phyloP scores from a whole-genome alignment of 805 yeast species.

The Wickerhamiella dianesei region DNA sequence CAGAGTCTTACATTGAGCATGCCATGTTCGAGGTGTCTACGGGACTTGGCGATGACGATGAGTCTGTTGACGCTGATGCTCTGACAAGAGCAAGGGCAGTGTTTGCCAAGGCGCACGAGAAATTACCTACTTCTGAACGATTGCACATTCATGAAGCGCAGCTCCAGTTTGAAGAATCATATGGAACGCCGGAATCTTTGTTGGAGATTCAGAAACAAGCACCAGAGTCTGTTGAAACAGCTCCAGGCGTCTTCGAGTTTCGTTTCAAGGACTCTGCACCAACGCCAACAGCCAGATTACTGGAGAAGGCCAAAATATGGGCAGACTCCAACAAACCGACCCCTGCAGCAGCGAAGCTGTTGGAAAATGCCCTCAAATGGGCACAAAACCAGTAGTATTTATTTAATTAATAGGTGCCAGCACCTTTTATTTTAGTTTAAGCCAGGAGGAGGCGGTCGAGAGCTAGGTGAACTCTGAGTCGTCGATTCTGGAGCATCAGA shows the following conservation, averaged over 20 bases:
- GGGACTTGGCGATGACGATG: slow-evolving; percentile 35
- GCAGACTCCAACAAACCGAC: not conserved
- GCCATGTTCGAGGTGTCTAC: slow-evolving; percentile 61
- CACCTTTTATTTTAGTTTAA: not conserved
- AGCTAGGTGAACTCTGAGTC: too few species aligned
- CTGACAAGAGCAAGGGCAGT: slow-evolving; percentile 38
- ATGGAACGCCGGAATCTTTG: slow-evolving; percentile 38
- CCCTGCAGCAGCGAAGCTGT: slow-evolving; percentile 22
- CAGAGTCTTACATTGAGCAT: slow-evolving; percentile 44
- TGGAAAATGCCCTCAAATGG: slow-evolving; percentile 41
- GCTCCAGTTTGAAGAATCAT: slow-evolving; percentile 45
- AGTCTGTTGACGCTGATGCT: slow-evolving; percentile 35
- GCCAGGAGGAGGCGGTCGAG: not conserved
- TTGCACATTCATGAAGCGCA: slow-evolving; percentile 45
- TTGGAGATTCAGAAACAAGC: slow-evolving; percentile 31
- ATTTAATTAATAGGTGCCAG: slow-evolving; percentile 1
- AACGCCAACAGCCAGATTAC: not conserved
- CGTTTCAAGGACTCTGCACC: slow-evolving; percentile 18
- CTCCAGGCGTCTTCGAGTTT: slow-evolving; percentile 47
- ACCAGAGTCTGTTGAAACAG: slow-evolving; percentile 44
- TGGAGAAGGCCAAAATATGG: too few species aligned
- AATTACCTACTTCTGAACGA: slow-evolving; percentile 36
- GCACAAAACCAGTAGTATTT: not conserved
- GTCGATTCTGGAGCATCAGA: too few species aligned
- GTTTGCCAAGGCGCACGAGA: slow-evolving; percentile 40